These are phyloP conservation scores for Ulota crispa DNA, from an alignment of 225 moss, liverwort and hornwort species.

Conservation along the genomic window DNA sequence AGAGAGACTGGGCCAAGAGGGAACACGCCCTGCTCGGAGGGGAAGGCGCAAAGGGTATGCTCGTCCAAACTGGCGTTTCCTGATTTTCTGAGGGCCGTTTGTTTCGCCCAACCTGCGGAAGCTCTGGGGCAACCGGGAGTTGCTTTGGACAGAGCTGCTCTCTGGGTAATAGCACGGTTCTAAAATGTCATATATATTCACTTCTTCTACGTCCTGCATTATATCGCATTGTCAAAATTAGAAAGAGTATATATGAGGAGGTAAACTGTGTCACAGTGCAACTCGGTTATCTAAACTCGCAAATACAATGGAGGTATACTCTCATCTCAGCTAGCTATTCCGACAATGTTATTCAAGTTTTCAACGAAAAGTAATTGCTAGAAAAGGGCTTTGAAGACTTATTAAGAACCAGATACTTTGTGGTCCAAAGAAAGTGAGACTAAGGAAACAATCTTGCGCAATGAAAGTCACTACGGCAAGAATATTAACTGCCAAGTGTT, in stretches of 20 bases:
- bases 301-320: not conserved
- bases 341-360: not conserved
- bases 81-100: constrained; percentile 51
- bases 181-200: constrained; percentile 87
- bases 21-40: constrained; percentile 54
- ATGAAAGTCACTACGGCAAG: not conserved
- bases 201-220: constrained; percentile 57
- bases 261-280: not conserved
- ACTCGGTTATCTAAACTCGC: not conserved
- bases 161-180: constrained; percentile 81
- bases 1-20: constrained; percentile 71
- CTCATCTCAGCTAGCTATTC: not conserved
- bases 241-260: not conserved
- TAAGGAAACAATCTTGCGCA: not conserved
- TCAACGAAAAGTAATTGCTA: not conserved
- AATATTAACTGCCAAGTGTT: not conserved
- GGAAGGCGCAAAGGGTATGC: constrained; percentile 71
- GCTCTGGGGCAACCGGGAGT: constrained; percentile 66
- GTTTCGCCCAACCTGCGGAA: constrained; percentile 79
- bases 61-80: constrained; percentile 90
- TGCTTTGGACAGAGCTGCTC: constrained; percentile 30
- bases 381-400: not conserved
- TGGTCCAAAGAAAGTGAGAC: not conserved
- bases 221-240: not conserved
- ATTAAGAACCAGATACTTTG: not conserved